Percentiles rank a stretch among this genome's conserved stretches.
phyloP scores from a whole-genome alignment of 106 monocot species.

The Allium fistulosum region DNA sequence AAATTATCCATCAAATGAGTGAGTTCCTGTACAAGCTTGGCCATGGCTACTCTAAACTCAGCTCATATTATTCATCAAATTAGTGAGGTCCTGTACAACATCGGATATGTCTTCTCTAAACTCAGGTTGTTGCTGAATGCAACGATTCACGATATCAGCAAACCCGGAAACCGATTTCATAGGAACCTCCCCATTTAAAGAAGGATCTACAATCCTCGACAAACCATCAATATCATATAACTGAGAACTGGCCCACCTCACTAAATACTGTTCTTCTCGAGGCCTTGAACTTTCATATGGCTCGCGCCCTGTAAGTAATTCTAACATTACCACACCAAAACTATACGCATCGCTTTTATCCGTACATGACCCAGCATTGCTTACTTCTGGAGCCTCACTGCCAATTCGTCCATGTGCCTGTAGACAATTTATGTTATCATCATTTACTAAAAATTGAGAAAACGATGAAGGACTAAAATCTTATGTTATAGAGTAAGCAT shows the following conservation, averaged over 20 bases:
- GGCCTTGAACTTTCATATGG: constrained; percentile 70
- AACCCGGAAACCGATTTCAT: constrained; percentile 72
- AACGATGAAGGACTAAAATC: too few species aligned
- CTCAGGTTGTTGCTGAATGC: constrained; percentile 69
- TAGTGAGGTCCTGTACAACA: constrained; percentile 59
- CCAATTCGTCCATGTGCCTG: neutral
- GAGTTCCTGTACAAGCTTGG: too few species aligned
- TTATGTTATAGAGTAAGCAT: too few species aligned
- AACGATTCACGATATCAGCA: constrained; percentile 87
- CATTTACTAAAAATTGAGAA: neutral
- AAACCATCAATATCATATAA: constrained; percentile 74
- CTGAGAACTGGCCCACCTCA: constrained; percentile 68
- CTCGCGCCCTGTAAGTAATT: constrained; percentile 53
- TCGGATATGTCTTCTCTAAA: constrained; percentile 73
- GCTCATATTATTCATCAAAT: neutral
- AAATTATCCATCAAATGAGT: too few species aligned
- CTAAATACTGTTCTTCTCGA: constrained; percentile 56
- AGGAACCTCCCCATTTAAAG: constrained; percentile 45
- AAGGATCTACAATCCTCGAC: constrained; percentile 72
- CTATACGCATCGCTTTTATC: constrained; percentile 56
- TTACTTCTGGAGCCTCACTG: constrained; percentile 44
- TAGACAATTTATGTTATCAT: neutral
- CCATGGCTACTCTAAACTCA: too few species aligned
- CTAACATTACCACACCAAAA: constrained; percentile 72
- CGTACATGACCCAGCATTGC: constrained; percentile 27